Percentiles rank a stretch among this genome's conserved stretches.
Evolutionary conservation across 208 protist genomes (phyloP).

Genomic region (Trichomonas gallinae): DNA sequence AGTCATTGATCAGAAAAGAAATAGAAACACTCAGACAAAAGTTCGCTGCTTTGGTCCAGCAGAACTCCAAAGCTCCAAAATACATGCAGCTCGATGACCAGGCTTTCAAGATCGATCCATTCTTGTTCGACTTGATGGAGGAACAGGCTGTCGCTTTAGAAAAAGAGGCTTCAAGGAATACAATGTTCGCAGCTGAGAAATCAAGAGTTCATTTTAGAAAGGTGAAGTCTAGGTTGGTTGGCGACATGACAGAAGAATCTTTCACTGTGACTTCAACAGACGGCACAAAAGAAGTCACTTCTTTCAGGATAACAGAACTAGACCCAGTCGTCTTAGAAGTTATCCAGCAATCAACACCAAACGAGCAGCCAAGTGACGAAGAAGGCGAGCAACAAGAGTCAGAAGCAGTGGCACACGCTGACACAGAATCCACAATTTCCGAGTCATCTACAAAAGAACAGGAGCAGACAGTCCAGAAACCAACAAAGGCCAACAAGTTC

Average conservation of each 20-base stretch:
- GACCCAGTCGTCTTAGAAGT: slow-evolving; percentile 27
- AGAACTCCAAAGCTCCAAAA: slow-evolving; percentile 53
- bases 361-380: too few species aligned
- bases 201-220: slow-evolving; percentile 58
- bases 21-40: slow-evolving; percentile 35
- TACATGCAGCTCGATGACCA: slow-evolving; percentile 44
- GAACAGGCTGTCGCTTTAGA: slow-evolving; percentile 56
- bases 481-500: not conserved
- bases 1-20: slow-evolving; percentile 42
- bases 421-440: not conserved
- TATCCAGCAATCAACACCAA: not conserved
- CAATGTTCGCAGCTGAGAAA: slow-evolving; percentile 55
- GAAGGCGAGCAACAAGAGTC: not conserved
- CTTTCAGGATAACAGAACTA: slow-evolving; percentile 64
- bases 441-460: not conserved
- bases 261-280: slow-evolving; percentile 63
- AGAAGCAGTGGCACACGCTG: not conserved
- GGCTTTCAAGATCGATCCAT: slow-evolving; percentile 65
- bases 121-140: slow-evolving; percentile 52
- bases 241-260: slow-evolving; percentile 66
- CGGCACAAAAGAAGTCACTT: slow-evolving; percentile 54
- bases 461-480: too few species aligned
- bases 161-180: slow-evolving; percentile 52
- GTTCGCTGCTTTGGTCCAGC: slow-evolving; percentile 51
- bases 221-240: slow-evolving; percentile 61